Base-by-base conservation (phyloP, 2,329 filamentous ascomycete genomes). In the Pseudopyricularia javanii region DNA sequence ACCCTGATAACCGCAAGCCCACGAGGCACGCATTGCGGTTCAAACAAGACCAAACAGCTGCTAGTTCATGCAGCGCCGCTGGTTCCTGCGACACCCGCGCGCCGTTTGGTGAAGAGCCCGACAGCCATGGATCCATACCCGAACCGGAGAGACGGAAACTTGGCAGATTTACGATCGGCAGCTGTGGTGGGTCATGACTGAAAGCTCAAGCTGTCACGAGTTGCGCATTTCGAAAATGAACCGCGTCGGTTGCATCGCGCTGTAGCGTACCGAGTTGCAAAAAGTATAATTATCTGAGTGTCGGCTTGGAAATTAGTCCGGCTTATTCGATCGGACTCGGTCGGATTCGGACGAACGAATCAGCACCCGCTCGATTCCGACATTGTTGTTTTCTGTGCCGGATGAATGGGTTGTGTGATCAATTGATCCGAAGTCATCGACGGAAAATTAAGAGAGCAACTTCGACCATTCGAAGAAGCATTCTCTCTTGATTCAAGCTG, bases 271-370 rank as follows among this genome's bases (percentile, higher is more conserved):
- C n/a, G n/a, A n/a, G n/a, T n/a, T n/a, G n/a, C n/a, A n/a, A n/a
- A n/a, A n/a, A n/a, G n/a, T n/a, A n/a, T n/a, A n/a, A n/a, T n/a
- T n/a, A n/a, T n/a, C n/a, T n/a, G n/a, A n/a, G n/a, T n/a, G n/a
- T 32, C 47, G 47, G 47, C 17, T 12, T 32, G 15, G 15, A 28
- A 49, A 49, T 49, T 33, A 28, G 17, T 5, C 47, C 47, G 47
- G 47, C 47, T 49, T 49, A 49, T 49, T n/a, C n/a, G n/a, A n/a
- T 32, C 47, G 47, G 26, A 33, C 47, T 49, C 47, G 47, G 47
- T 32, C 30, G n/a, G n/a, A n/a, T n/a, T 34, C 47, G 30, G 4
- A 34, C 26, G 20, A 32, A 22, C 2, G 30, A 1, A 20, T 3
- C n/a, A 7, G 32, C 26, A 34, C 30, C 26, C 15, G 17, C 30